These are phyloP conservation scores for Williopsis jadinii DNA, from an alignment of 1,139 yeast species.

Conservation along the genomic window DNA sequence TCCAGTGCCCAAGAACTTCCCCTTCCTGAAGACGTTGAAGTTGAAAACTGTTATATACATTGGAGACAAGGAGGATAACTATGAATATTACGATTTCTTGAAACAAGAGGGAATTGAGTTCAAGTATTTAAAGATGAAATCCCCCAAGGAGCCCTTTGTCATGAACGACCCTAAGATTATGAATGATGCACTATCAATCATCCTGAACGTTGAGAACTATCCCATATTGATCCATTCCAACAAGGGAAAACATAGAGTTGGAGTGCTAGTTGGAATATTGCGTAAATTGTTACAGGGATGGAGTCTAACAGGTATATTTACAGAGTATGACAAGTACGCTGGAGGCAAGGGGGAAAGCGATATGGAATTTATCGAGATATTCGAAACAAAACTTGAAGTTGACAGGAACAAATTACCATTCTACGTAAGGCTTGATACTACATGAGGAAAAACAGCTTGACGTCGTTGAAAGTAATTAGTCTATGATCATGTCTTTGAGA, in stretches of 20 bases:
- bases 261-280: constrained; percentile 84
- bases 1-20: constrained; percentile 81
- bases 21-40: constrained; percentile 57
- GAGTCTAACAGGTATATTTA: constrained; percentile 89
- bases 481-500: constrained; percentile 1
- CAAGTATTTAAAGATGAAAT: constrained; percentile 56
- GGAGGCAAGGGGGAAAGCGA: constrained; percentile 92
- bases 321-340: constrained; percentile 89
- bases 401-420: constrained; percentile 15
- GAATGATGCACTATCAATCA: constrained; percentile 52
- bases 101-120: constrained; percentile 47
- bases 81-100: constrained; percentile 62
- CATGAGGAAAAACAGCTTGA: no score
- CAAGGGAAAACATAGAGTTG: constrained; percentile 93
- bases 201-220: constrained; percentile 65
- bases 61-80: constrained; percentile 65
- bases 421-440: constrained; percentile 14
- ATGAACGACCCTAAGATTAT: constrained; percentile 52
- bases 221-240: constrained; percentile 89
- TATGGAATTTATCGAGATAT: constrained; percentile 45
- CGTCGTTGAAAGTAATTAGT: no score
- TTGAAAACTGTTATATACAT: constrained; percentile 76
- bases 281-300: constrained; percentile 84
- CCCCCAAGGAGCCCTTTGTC: constrained; percentile 71
- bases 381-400: constrained; percentile 12